phyloP scores from a whole-genome alignment of 108 stramenopile genomes.

The Conticribra guillardii region DNA sequence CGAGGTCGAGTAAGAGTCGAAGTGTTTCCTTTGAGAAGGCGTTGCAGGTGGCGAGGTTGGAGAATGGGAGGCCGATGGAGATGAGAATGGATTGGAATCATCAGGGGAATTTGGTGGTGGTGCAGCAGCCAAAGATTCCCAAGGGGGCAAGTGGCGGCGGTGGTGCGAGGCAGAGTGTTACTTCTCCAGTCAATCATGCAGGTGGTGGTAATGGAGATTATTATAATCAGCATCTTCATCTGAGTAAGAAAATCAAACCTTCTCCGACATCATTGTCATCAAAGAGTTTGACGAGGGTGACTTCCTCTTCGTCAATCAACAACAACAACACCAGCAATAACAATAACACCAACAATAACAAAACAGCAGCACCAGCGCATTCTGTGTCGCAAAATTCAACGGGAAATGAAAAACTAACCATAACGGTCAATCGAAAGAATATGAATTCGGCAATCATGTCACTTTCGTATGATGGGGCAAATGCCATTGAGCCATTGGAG shows the following conservation, averaged over 20 bases:
- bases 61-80: constrained; percentile 74
- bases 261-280: background rate
- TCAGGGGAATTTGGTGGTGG: constrained; percentile 33
- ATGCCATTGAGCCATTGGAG: constrained; percentile 47
- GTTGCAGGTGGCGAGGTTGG: constrained; percentile 69
- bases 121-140: constrained; percentile 20
- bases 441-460: constrained; percentile 23
- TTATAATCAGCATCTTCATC: constrained; percentile 17
- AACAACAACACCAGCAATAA: no score
- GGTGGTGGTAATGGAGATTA: no score
- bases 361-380: no score
- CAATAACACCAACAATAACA: no score
- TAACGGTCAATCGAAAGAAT: constrained; percentile 25
- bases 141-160: no score
- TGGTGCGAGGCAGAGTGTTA: no score
- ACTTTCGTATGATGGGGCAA: constrained; percentile 18
- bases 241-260: constrained; percentile 7
- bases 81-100: constrained; percentile 88
- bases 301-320: background rate
- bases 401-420: background rate
- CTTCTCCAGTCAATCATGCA: background rate
- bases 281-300: background rate
- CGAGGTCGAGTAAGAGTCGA: constrained; percentile 61
- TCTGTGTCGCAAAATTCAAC: no score
- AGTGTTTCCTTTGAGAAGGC: constrained; percentile 63